Evolutionary conservation across 2,329 filamentous ascomycete species (phyloP), one percentile per base, ranked within the genome.

Genomic region (Neoarthrinium moseri): DNA sequence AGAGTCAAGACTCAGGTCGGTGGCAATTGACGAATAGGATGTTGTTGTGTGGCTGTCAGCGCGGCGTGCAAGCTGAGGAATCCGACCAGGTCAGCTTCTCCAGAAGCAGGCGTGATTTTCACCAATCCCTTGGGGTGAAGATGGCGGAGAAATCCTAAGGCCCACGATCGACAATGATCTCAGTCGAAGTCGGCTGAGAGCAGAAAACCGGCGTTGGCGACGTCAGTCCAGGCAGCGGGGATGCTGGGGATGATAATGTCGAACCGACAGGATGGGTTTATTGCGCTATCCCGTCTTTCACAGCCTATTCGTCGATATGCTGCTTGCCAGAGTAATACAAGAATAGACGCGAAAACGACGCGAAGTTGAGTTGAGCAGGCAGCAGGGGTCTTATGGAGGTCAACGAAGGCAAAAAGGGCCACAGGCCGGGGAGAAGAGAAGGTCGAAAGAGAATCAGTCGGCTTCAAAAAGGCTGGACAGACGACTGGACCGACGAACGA

Each of bases 391-490:
- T n/a, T n/a, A n/a, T 17, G 32, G 7, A 15, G 32, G 13, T 6
- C 7, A 34, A 17, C 7, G 32, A 12, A 15, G n/a, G n/a, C 32
- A 15, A 17, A 34, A 34, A 22, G 30, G 37, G 37, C 24, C 23
- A n/a, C 37, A n/a, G 37, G 37, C 23, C 37, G 20, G 15, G 7
- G 26, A 43, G 40, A 43, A 43, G 27, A 33, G 27, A 32, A 43
- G 29, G 27, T 17, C 40, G 22, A 34, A 43, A 15, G 18, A 15
- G 15, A 17, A 15, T 10, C 15, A 15, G 24, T 20, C 38, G 17
- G 22, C 17, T n/a, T 27, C 23, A n/a, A 8, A 12, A 20, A 30
- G n/a, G n/a, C 26, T 29, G 26, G 26, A 29, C 8, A 8, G 26
- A n/a, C 8, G 26, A 29, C 8, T 8, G n/a, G 26, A 29, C 8